A percentile compares a stretch with the other conserved stretches of the same genome.
These are phyloP conservation scores for Candida pseudofarinosa DNA, from an alignment of 805 yeast genomes.

Conservation along the genomic window DNA sequence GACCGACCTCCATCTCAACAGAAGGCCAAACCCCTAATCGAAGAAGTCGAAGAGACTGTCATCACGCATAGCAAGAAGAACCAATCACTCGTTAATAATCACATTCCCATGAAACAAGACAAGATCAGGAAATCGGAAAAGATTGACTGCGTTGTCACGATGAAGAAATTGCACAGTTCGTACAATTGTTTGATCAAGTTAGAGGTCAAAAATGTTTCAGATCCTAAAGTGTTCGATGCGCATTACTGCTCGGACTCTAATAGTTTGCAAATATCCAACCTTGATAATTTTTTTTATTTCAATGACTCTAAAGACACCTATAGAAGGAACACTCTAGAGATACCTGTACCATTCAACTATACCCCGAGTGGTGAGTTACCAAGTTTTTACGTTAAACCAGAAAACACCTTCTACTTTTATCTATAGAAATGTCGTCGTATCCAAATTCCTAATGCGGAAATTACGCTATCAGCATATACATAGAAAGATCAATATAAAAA, in stretches of 20 bases:
- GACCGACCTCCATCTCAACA: slow-evolving; percentile 8
- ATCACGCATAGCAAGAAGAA: not conserved
- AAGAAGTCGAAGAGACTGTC: slow-evolving; percentile 40
- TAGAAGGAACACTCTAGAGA: slow-evolving; percentile 3
- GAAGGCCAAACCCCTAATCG: slow-evolving; percentile 43
- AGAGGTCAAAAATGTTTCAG: not conserved
- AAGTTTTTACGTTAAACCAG: slow-evolving; percentile 11
- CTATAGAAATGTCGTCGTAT: slow-evolving; percentile 4
- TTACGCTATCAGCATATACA: not conserved
- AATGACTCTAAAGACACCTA: not conserved
- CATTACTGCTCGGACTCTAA: slow-evolving; percentile 7
- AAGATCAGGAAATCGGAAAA: not conserved
- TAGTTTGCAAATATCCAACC: slow-evolving; percentile 8
- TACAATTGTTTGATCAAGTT: not conserved
- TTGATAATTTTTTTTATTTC: slow-evolving; percentile 11
- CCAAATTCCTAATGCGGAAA: slow-evolving; percentile 1
- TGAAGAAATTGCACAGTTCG: not conserved
- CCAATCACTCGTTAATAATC: not conserved
- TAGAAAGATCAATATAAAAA: too few species aligned
- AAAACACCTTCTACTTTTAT: slow-evolving; percentile 14
- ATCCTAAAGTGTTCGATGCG: not conserved
- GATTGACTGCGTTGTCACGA: not conserved
- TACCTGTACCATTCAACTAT: slow-evolving; percentile 7
- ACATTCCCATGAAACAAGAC: not conserved
- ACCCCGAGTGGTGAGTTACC: slow-evolving; percentile 2